These are phyloP conservation scores for Trichomonas vaginalis DNA, from an alignment of 208 protist species.

Conservation along the genomic window DNA sequence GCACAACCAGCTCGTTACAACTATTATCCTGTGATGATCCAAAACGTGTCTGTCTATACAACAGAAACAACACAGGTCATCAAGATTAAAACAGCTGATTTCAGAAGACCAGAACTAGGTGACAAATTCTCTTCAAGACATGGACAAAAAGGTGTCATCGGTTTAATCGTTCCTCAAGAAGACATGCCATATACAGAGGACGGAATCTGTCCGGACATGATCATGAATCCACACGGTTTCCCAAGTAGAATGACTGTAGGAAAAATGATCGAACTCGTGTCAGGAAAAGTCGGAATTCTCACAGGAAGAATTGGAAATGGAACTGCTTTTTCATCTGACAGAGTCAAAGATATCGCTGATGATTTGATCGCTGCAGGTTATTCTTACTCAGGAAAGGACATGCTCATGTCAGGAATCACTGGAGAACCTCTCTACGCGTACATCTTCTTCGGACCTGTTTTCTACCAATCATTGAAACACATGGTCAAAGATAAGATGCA, in stretches of 20 bases:
- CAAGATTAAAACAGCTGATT: constrained; percentile 64
- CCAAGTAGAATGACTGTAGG: constrained; percentile 99
- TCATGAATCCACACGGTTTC: constrained; percentile 99
- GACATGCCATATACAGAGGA: constrained; percentile 95
- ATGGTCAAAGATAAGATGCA: constrained; percentile 99
- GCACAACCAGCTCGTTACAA: neutral
- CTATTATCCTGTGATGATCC: neutral
- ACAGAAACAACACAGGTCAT: constrained; percentile 52
- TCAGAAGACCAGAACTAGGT: constrained; percentile 65
- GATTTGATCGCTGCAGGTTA: constrained; percentile 72
- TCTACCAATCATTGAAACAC: constrained; percentile 99
- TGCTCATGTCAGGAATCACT: constrained; percentile 73
- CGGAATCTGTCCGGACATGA: constrained; percentile 94
- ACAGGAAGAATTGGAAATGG: constrained; percentile 67
- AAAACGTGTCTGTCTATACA: constrained; percentile 33
- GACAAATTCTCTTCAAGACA: constrained; percentile 99
- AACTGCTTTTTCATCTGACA: constrained; percentile 84
- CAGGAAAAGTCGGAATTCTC: constrained; percentile 70
- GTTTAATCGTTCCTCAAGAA: constrained; percentile 84
- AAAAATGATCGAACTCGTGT: constrained; percentile 96
- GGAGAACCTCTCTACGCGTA: constrained; percentile 82
- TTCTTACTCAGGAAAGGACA: constrained; percentile 93
- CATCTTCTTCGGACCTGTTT: constrained; percentile 98
- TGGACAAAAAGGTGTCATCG: constrained; percentile 97
- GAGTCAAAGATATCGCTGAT: constrained; percentile 65